Base-by-base conservation (phyloP, 768 basidiomycete genomes). In the Boletus rex-veris region DNA sequence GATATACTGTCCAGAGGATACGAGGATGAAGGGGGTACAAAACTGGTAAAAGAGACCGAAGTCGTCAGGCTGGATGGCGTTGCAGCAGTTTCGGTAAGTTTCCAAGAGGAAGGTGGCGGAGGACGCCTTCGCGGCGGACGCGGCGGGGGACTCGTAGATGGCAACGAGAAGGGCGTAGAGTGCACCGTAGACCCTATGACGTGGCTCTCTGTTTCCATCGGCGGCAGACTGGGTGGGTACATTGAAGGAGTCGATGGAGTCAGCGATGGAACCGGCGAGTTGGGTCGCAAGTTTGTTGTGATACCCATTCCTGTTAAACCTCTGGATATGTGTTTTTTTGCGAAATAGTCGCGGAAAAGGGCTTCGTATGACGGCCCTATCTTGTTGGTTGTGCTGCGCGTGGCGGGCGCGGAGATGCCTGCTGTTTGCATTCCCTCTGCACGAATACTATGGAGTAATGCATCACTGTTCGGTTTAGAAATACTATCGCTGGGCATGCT, bases 161-260 rank as follows among this genome's bases (percentile, higher is more conserved):
- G 21, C 15, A 54, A 9, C 21, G 30, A 15, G 24, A 42, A 31
- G 15, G 48, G 43, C 10, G 47, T 24, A 24, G 58, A 45, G 19
- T 45, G 19, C 38, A 53, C 18, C 15, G 48, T 33, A n/a, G 46
- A 67, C 41, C 74, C 73, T 15, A 33, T 47, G 15, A 10, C 15
- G 5, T 49, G 14, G 18, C 24, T n/a, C 35, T 53, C 53, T 7
- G 26, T 40, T n/a, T 71, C 69, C 36, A 50, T 58, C 14, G 69
- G 68, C 24, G 76, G 75, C 15, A 81, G 62, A 52, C 72, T 76
- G 1, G 75, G 67, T 9, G 80, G 77, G 57, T 81, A 80, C 28
- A 80, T 73, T 0, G 82, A 80, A 44, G 80, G 79, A 43, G 75
- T 78, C 18, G 79, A 79, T 43, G 72, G 75, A 39, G 75, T 66